Percentiles rank a stretch among this genome's conserved stretches.
Conservation (phyloP, 148 eudicot genomes). For the Tetragonia tetragonoides region DNA sequence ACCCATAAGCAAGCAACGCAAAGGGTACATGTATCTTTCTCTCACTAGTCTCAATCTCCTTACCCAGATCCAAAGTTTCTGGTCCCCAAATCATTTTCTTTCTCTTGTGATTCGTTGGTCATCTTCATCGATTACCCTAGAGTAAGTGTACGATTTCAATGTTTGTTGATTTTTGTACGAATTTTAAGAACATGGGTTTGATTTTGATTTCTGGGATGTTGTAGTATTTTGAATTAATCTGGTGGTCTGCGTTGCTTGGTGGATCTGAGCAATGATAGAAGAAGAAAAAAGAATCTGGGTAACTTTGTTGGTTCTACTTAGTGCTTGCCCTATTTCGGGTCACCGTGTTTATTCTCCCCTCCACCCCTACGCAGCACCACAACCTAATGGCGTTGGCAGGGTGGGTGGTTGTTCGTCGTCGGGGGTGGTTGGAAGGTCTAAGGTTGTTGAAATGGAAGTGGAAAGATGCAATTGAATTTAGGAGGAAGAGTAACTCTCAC, state of each 20-base stretch:
- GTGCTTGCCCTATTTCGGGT: neutral
- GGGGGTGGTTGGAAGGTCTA: too few species aligned
- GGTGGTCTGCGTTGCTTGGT: neutral
- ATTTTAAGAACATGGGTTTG: conserved; percentile 1
- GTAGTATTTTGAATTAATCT: conserved; percentile 26
- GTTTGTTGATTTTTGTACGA: neutral
- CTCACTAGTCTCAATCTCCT: neutral
- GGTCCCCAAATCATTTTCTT: neutral
- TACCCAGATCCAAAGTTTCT: conserved; percentile 18
- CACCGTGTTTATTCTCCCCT: too few species aligned
- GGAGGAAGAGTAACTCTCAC: too few species aligned
- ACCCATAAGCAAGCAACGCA: neutral
- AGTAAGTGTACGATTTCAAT: neutral
- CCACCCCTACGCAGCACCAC: too few species aligned
- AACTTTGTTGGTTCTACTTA: conserved; percentile 28
- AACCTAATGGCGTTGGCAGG: too few species aligned
- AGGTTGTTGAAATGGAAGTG: too few species aligned
- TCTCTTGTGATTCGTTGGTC: neutral
- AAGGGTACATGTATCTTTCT: neutral
- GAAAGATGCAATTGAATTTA: too few species aligned
- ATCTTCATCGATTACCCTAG: neutral
- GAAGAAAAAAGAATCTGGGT: conserved; percentile 15
- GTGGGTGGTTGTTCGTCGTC: too few species aligned
- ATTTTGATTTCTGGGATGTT: conserved; percentile 13
- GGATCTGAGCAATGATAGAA: conserved; percentile 12